These are phyloP conservation scores for Magnusiomyces starmeri DNA, from an alignment of 1,139 yeast genomes.

Conservation along the genomic window DNA sequence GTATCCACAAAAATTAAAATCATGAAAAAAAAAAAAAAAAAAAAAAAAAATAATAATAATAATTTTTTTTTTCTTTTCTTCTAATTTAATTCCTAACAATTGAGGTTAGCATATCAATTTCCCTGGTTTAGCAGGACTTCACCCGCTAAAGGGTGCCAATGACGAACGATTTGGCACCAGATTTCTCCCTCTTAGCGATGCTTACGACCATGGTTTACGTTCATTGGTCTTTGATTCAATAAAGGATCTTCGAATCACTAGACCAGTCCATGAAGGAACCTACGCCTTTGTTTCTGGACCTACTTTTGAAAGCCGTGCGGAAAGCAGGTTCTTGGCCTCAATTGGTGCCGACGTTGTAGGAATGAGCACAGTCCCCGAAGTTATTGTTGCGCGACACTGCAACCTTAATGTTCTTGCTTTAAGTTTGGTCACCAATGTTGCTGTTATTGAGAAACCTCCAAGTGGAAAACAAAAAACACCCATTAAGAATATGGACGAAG, in stretches of 20 bases:
- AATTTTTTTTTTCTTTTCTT: no score
- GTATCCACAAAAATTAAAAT: background rate
- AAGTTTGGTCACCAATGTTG: slow-evolving; percentile 79
- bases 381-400: slow-evolving; percentile 81
- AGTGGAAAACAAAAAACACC: slow-evolving; percentile 49
- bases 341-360: slow-evolving; percentile 95
- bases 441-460: slow-evolving; percentile 68
- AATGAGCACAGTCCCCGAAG: slow-evolving; percentile 97
- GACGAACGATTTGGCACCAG: slow-evolving; percentile 75
- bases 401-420: slow-evolving; percentile 77
- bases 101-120: slow-evolving; percentile 56
- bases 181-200: slow-evolving; percentile 82
- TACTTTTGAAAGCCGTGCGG: slow-evolving; percentile 89
- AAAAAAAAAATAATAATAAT: no score
- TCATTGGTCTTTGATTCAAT: slow-evolving; percentile 42
- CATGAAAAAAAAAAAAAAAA: background rate
- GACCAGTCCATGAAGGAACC: slow-evolving; percentile 77
- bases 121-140: slow-evolving; percentile 84
- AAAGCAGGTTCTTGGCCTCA: slow-evolving; percentile 62
- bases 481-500: slow-evolving; percentile 37
- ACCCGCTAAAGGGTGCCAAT: slow-evolving; percentile 86
- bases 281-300: slow-evolving; percentile 89
- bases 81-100: background rate
- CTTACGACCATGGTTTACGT: slow-evolving; percentile 72
- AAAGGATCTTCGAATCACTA: slow-evolving; percentile 43